Conservation (phyloP, 1,139 yeast genomes). For the Suhomyces panamericanus region DNA sequence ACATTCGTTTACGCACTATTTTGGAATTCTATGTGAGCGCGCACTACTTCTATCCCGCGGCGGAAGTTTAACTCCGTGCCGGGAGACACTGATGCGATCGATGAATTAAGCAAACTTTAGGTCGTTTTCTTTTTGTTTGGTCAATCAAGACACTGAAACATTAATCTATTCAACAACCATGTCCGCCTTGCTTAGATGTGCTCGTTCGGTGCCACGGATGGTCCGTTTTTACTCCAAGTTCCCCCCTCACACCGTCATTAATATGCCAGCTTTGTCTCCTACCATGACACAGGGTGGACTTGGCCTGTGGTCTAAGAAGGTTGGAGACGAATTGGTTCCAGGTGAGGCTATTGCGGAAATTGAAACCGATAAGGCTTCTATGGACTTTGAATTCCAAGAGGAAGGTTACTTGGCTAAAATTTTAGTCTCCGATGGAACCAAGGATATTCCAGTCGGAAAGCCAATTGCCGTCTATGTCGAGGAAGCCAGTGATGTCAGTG, state of each 20-base stretch:
- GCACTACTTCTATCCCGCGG: conserved; percentile 2
- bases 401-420: conserved; percentile 95
- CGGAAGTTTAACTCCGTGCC: conserved; percentile 26
- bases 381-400: conserved; percentile 99
- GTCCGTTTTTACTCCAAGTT: conserved; percentile 49
- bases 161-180: conserved; percentile 7
- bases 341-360: conserved; percentile 96
- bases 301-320: conserved; percentile 83
- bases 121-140: conserved; percentile 8
- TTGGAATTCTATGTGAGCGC: not conserved
- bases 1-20: not conserved
- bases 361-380: conserved; percentile 97
- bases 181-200: conserved; percentile 15
- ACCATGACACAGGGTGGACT: conserved; percentile 96
- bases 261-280: conserved; percentile 94
- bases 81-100: conserved; percentile 30
- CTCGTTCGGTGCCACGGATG: conserved; percentile 17
- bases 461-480: conserved; percentile 98
- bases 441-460: conserved; percentile 88
- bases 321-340: conserved; percentile 82
- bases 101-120: conserved; percentile 10
- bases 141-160: conserved; percentile 5
- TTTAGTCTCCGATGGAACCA: conserved; percentile 79
- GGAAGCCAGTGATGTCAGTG: conserved; percentile 78
- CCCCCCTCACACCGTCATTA: conserved; percentile 70